Base-by-base conservation (phyloP, 805 yeast species). In the Teunomyces tritomae region DNA sequence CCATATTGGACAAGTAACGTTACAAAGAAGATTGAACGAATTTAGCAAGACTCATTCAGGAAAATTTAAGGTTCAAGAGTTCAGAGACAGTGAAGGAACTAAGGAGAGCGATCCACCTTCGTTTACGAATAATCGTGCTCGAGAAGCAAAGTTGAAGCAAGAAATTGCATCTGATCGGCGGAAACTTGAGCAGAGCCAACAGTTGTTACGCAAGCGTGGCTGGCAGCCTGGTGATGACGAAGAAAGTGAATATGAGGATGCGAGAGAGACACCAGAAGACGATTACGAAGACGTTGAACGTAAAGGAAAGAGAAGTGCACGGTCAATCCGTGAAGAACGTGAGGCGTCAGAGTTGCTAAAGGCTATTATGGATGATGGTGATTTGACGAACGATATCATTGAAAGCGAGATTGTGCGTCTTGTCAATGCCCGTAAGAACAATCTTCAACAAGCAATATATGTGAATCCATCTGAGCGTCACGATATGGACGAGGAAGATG, bases 1-100 rank as follows among this genome's bases (percentile, higher is more conserved):
- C 1, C 96, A 89, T 63, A 91, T 94, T 24, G 97, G 96, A 5
- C 96, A 89, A 58, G 94, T 87, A 50, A 95, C 99, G 1, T 76
- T 94, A 42, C 98, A 94, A 63, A 80, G 88, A 54, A 78, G 99
- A 55, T 76, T 94, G 55, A 86, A 86, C 56, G 99, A 94, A 68
- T 94, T 94, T 62, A 84, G 82, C 54, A 74, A 76, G 45, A 90
- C 98, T 0, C 71, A 79, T 13, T 83, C 96, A 0, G 96, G 89
- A 1, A 69, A 71, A 8, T 67, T 92, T 51, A 82, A 96, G 0
- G 83, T 94, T 14, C 75, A 78, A 39, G 85, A 82, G 39, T 92
- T 94, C 61, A 76, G 98, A 57, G 78, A 73, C 16, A 71, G 77
- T 1, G 65, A 59, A 34, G 40, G 51, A 52, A 65, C 76, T 37